Percentiles rank a stretch among this genome's conserved stretches.
phyloP scores from a whole-genome alignment of 2,329 filamentous ascomycete genomes.

The Sporothrix protearum region DNA sequence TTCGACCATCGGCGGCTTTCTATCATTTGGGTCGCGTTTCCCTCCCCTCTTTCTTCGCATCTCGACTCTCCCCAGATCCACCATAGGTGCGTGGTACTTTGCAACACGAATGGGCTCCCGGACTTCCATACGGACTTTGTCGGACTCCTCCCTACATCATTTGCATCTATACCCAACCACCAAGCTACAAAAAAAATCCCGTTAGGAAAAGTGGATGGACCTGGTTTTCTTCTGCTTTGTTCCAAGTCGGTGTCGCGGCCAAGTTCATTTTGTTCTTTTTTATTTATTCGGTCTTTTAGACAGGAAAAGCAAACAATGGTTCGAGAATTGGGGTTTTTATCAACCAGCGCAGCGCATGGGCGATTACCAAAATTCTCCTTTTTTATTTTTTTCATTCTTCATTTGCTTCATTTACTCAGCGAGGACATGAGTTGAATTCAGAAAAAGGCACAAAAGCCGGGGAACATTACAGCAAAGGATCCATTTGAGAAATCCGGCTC shows the following conservation, averaged over 20 bases:
- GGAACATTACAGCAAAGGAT: not conserved
- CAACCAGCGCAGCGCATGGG: not conserved
- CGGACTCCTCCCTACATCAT: not conserved
- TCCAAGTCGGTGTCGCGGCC: not conserved
- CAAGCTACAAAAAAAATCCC: not conserved
- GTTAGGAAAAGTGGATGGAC: not conserved
- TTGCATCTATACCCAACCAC: not conserved
- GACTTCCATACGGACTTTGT: not conserved
- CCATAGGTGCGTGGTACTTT: not conserved
- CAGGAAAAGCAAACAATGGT: not conserved
- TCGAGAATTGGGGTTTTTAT: not conserved
- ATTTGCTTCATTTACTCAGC: slow-evolving; percentile 8
- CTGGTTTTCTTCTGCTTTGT: not conserved
- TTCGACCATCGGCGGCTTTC: not conserved
- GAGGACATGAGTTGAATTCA: not conserved
- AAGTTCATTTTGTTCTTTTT: not conserved
- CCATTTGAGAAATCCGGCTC: not conserved
- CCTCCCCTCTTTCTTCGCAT: not conserved
- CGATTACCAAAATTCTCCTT: not conserved
- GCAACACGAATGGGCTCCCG: not conserved
- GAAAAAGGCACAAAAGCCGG: not conserved
- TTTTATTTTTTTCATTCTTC: not conserved
- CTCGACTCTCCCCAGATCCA: not conserved
- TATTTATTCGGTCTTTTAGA: not conserved
- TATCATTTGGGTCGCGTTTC: not conserved